phyloP scores from a whole-genome alignment of 306 rosid species.

The Gleditsia sinensis region DNA sequence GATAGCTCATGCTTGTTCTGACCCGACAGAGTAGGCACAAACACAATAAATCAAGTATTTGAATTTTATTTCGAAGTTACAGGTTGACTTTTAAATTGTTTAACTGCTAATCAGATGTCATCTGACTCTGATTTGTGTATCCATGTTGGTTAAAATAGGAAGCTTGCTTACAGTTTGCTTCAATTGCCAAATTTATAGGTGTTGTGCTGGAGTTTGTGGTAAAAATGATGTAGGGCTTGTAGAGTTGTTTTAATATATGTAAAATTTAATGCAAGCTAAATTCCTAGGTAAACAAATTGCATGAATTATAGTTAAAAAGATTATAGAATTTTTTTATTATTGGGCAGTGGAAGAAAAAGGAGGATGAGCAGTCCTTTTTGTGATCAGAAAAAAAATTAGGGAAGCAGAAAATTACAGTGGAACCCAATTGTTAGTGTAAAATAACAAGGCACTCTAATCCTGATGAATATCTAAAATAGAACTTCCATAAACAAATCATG shows the following conservation, averaged over 20 bases:
- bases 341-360: too few relatives aligned
- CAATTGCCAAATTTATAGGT: too few relatives aligned
- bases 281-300: neutral
- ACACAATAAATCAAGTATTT: neutral
- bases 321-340: too few relatives aligned
- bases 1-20: neutral
- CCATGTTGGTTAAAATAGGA: neutral
- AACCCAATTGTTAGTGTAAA: too few relatives aligned
- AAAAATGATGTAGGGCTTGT: neutral
- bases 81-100: neutral
- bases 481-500: too few relatives aligned
- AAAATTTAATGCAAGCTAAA: neutral
- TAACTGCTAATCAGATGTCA: neutral
- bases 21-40: neutral
- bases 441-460: too few relatives aligned
- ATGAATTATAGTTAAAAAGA: too few relatives aligned
- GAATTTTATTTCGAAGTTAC: neutral
- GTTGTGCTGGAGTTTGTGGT: neutral
- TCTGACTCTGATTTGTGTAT: neutral
- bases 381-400: too few relatives aligned
- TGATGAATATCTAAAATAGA: too few relatives aligned
- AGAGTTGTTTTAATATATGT: too few relatives aligned
- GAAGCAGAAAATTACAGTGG: too few relatives aligned
- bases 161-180: neutral
- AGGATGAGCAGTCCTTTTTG: too few relatives aligned